Percentiles rank a stretch among this genome's conserved stretches.
Conservation (phyloP, 2,329 filamentous ascomycete genomes). For the Paraconiothyrium sp. region DNA sequence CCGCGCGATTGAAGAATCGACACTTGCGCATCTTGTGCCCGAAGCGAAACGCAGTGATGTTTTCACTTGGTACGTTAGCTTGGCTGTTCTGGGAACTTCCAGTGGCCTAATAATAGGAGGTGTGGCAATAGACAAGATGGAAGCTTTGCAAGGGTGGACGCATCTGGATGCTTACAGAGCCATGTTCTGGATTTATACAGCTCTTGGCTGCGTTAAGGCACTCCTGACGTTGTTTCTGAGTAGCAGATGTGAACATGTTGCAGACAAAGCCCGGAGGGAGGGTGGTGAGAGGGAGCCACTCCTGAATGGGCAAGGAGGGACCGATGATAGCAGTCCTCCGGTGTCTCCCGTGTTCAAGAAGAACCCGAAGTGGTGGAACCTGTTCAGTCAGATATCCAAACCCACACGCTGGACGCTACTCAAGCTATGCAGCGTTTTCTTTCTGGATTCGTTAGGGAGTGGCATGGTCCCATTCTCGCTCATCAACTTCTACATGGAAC, state of each 20-base stretch:
- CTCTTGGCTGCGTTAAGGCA: constrained; percentile 52
- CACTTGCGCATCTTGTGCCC: constrained; percentile 46
- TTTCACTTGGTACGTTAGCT: constrained; percentile 52
- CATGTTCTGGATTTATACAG: constrained; percentile 56
- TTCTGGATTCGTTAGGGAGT: constrained; percentile 74
- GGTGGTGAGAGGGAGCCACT: constrained; percentile 38
- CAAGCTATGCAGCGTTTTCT: constrained; percentile 73
- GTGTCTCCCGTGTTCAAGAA: constrained; percentile 18
- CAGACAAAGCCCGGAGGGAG: constrained; percentile 12
- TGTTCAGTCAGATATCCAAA: constrained; percentile 65
- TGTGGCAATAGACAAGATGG: constrained; percentile 47
- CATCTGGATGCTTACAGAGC: constrained; percentile 50
- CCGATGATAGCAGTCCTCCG: constrained; percentile 1
- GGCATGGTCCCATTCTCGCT: constrained; percentile 67
- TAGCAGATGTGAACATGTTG: constrained; percentile 46
- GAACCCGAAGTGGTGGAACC: constrained; percentile 32
- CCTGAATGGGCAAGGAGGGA: constrained; percentile 24
- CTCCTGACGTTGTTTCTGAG: constrained; percentile 52
- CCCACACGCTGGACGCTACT: constrained; percentile 65
- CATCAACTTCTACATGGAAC: constrained; percentile 66
- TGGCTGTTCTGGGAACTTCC: constrained; percentile 50
- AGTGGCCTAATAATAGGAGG: constrained; percentile 48
- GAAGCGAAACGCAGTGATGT: constrained; percentile 46
- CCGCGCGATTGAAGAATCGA: constrained; percentile 52
- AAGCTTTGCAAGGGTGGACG: constrained; percentile 45